Evolutionary conservation across 1,284 basidiomycete species (phyloP), one percentile per base, ranked within the genome.

Genomic region (Xanthoconium separans): DNA sequence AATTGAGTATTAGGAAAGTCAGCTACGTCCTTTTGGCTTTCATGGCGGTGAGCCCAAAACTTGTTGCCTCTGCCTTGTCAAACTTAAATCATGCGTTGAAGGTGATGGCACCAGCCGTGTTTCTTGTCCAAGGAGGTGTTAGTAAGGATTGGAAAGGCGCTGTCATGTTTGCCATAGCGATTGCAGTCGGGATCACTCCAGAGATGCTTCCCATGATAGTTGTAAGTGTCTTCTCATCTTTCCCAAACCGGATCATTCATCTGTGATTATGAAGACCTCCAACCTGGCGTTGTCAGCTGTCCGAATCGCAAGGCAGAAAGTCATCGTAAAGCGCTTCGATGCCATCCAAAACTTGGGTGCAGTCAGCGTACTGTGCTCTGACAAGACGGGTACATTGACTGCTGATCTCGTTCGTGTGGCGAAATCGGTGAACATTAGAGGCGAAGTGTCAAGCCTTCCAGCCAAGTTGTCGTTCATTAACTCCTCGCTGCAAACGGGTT

Each of bases 181-280:
- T 68, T 20, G 66, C 66, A 3, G 66, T 68, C 2, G 66, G 66
- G 13, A 68, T 68, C 39, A 68, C 66, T 9, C 66, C 66, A 0
- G 66, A 68, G 49, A 68, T 68, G 66, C 67, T 68, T 53, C 66
- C 66, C 30, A 68, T 68, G 66, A 70, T 68, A 56, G 66, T 68
- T 13, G 66, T 71, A 45, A 51, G 66, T 40, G 11, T 47, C 18
- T 41, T 8, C 24, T 34, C 44, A 3, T 49, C 50, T 39, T 13
- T 18, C 15, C 6, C 1, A 20, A 8, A 34, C 6, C 24, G 2
- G 1, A 15, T 43, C 15, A 10, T 50, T 65, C 22, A 69, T 20
- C 16, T n/a, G 16, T 33, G 36, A 44, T 44, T 34, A n/a, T 51
- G 10, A 49, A 68, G 66, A 63, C 66, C 8, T 70, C 66, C 46